Base-by-base conservation (phyloP, 306 rosid genomes). In the Pachyrhizus erosus region DNA sequence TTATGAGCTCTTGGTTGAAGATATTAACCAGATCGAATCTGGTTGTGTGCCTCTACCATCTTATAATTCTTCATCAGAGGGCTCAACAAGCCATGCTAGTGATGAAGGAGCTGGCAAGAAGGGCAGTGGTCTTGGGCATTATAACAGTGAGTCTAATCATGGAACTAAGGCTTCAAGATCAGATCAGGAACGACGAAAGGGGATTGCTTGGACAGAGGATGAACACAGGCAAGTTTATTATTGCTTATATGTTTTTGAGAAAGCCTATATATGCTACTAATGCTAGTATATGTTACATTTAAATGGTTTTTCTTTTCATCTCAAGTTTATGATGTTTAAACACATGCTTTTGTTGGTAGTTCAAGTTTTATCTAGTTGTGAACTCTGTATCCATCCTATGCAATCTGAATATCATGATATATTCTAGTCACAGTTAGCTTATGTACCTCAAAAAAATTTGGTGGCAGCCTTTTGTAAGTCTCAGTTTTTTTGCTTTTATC, bases 131-230 rank as follows among this genome's bases (percentile, higher is more conserved):
- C 21, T 33, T 20, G 91, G 90, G 60, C 45, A 90, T 17, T 82
- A 46, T 61, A 86, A 73, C 76, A 82, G 88, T 33, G 98, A 91
- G 62, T 89, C 97, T 71, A 91, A 90, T 79, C 92, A 88, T 70
- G 98, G 97, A 79, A 90, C 87, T 85, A 95, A 93, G 86, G 87
- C 87, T 75, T 91, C 98, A 66, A 90, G 88, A 88, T 88, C 99
- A 8, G 99, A 95, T 77, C 98, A 94, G 87, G 99, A 95, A 83
- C 92, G 99, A 0, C 94, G 99, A 33, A 95, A 95, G 87, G 99
- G 99, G 51, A 89, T 95, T 88, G 98, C 99, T 80, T 95, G 99
- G 99, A 93, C 99, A 20, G 98, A 93, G 81, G 99, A 95, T 58
- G 99, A 95, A 79, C 99, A 95, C 98, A 93, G 98, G 99, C 89